A percentile compares a stretch with the other conserved stretches of the same genome.
phyloP scores from a whole-genome alignment of 352 stramenopile genomes.

The Globisporangium yorkense region DNA sequence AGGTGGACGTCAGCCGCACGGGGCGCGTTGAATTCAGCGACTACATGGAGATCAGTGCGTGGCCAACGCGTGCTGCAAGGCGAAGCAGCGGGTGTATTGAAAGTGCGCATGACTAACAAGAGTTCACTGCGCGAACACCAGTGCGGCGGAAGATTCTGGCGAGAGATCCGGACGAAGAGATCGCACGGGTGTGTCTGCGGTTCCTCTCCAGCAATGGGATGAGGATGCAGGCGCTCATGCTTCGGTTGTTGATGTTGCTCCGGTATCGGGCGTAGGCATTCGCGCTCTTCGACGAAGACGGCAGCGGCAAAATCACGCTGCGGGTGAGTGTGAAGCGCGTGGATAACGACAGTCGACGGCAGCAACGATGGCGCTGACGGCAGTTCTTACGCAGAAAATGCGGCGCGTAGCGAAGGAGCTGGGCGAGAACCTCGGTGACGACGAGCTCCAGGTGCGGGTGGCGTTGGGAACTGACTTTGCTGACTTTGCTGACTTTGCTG shows the following conservation, averaged over 20 bases:
- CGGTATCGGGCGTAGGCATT: conserved; percentile 57
- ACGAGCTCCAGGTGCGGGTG: conserved; percentile 68
- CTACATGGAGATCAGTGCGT: conserved; percentile 90
- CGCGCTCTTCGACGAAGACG: conserved; percentile 92
- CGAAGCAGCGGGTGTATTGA: neutral
- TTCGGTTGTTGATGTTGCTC: neutral
- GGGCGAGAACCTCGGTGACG: conserved; percentile 89
- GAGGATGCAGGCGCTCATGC: neutral
- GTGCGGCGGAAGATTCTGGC: conserved; percentile 79
- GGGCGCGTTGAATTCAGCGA: conserved; percentile 87
- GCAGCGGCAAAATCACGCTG: conserved; percentile 82
- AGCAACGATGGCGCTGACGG: neutral
- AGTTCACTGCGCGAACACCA: conserved; percentile 11
- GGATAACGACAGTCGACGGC: neutral
- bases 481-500: neutral
- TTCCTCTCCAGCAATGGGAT: neutral
- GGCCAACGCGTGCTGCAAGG: neutral
- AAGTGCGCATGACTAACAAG: neutral
- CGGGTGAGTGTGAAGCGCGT: conserved; percentile 27
- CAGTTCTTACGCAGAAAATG: conserved; percentile 70
- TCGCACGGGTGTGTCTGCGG: conserved; percentile 49
- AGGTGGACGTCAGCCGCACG: conserved; percentile 82
- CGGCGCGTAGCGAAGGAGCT: conserved; percentile 89
- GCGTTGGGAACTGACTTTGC: neutral
- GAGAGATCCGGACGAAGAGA: conserved; percentile 90